These are phyloP conservation scores for Avicennia marina DNA, from an alignment of 257 asterid species.

Conservation along the genomic window DNA sequence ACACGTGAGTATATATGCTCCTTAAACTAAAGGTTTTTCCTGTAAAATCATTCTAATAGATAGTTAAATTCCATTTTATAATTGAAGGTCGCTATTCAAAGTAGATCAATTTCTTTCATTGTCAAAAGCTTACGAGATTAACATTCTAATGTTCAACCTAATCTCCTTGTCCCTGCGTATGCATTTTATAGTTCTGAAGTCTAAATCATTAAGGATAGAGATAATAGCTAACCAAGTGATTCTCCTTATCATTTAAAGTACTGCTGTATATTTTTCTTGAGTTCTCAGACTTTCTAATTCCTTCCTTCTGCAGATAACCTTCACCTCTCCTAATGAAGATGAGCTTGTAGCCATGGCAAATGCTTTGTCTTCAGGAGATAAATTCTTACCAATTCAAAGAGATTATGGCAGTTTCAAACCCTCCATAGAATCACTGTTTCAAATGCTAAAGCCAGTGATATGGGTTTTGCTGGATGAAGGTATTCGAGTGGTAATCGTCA, in stretches of 20 bases:
- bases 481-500: conserved; percentile 61
- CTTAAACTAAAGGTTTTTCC: no score
- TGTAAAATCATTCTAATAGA: no score
- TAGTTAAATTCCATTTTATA: no score
- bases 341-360: conserved; percentile 97
- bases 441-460: conserved; percentile 67
- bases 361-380: conserved; percentile 42
- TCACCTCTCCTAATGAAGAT: conserved; percentile 88
- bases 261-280: not conserved
- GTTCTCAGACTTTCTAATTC: conserved; percentile 1
- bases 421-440: conserved; percentile 47
- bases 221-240: not conserved
- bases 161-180: not conserved
- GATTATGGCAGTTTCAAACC: conserved; percentile 15
- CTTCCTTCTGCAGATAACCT: conserved; percentile 50
- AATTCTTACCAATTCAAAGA: conserved; percentile 40
- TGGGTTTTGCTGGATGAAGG: conserved; percentile 76
- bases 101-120: no score
- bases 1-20: conserved; percentile 41
- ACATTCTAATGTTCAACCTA: not conserved
- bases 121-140: not conserved
- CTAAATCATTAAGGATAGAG: not conserved
- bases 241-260: not conserved
- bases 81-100: no score
- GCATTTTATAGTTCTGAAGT: not conserved